phyloP scores from a whole-genome alignment of 2,329 filamentous ascomycete genomes.

The Colletotrichum somersetense region DNA sequence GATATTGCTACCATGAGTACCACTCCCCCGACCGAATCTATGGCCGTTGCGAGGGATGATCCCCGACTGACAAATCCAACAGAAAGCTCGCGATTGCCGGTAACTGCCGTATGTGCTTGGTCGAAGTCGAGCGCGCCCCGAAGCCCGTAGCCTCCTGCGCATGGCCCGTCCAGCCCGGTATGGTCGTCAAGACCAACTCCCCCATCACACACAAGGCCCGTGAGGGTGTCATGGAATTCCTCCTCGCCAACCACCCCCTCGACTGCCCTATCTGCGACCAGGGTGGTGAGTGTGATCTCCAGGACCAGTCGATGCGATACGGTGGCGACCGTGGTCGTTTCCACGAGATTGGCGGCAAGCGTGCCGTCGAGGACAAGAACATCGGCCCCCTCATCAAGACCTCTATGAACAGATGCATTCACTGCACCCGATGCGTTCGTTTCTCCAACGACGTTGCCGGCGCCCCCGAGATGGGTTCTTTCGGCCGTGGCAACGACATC shows the following conservation, averaged over 20 bases:
- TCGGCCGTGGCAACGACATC: conserved; percentile 94
- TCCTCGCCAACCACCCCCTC: conserved; percentile 94
- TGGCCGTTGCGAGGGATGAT: conserved; percentile 43
- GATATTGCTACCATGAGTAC: conserved; percentile 99
- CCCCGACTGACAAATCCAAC: conserved; percentile 55
- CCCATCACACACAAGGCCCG: conserved; percentile 96
- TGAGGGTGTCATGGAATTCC: conserved; percentile 99
- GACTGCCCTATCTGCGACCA: conserved; percentile 99
- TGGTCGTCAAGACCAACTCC: conserved; percentile 99
- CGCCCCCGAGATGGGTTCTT: conserved; percentile 93
- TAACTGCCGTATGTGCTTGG: conserved; percentile 99
- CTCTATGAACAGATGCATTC: conserved; percentile 99
- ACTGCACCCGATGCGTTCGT: conserved; percentile 97
- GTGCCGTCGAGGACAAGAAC: conserved; percentile 99
- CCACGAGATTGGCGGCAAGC: conserved; percentile 95
- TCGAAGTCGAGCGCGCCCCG: conserved; percentile 95
- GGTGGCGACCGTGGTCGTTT: conserved; percentile 96
- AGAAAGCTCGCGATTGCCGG: conserved; percentile 99
- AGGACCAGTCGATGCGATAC: conserved; percentile 99
- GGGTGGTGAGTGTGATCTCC: conserved; percentile 98
- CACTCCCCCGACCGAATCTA: conserved; percentile 51
- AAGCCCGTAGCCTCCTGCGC: conserved; percentile 99
- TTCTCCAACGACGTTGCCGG: conserved; percentile 98
- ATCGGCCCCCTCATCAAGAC: conserved; percentile 98
- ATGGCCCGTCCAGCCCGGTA: conserved; percentile 97